phyloP scores from a whole-genome alignment of 805 yeast genomes.

The Pichia manshurica region DNA sequence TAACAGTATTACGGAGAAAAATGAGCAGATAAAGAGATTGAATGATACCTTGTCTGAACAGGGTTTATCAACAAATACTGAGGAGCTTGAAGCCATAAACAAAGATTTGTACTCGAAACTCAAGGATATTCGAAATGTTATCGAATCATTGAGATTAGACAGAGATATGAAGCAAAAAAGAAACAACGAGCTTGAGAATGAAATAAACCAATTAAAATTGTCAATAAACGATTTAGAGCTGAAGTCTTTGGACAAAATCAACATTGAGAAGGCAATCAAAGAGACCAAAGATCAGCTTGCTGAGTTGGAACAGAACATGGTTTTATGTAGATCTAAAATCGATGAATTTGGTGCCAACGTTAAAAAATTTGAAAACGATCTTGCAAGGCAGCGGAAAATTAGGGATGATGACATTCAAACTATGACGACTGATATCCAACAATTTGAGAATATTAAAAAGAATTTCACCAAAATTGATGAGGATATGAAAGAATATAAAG shows the following conservation, averaged over 20 bases:
- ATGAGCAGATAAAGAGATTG: slow-evolving; percentile 9
- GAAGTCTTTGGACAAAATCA: slow-evolving; percentile 42
- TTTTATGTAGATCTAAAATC: neutral
- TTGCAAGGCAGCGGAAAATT: neutral
- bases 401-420: slow-evolving; percentile 1
- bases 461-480: slow-evolving; percentile 39
- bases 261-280: slow-evolving; percentile 33
- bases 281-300: slow-evolving; percentile 29
- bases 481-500: slow-evolving; percentile 35
- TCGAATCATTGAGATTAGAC: slow-evolving; percentile 33
- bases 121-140: slow-evolving; percentile 34
- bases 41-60: slow-evolving; percentile 13
- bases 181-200: slow-evolving; percentile 40
- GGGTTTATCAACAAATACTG: slow-evolving; percentile 31
- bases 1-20: slow-evolving; percentile 12
- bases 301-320: slow-evolving; percentile 7
- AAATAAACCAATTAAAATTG: slow-evolving; percentile 48
- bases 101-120: slow-evolving; percentile 34
- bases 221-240: slow-evolving; percentile 48
- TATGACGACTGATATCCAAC: slow-evolving; percentile 10
- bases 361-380: neutral
- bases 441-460: slow-evolving; percentile 40
- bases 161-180: slow-evolving; percentile 43
- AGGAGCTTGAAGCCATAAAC: slow-evolving; percentile 43
- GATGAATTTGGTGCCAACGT: neutral